Base-by-base conservation (phyloP, 2,329 filamentous ascomycete species). In the Colletotrichum phormii region DNA sequence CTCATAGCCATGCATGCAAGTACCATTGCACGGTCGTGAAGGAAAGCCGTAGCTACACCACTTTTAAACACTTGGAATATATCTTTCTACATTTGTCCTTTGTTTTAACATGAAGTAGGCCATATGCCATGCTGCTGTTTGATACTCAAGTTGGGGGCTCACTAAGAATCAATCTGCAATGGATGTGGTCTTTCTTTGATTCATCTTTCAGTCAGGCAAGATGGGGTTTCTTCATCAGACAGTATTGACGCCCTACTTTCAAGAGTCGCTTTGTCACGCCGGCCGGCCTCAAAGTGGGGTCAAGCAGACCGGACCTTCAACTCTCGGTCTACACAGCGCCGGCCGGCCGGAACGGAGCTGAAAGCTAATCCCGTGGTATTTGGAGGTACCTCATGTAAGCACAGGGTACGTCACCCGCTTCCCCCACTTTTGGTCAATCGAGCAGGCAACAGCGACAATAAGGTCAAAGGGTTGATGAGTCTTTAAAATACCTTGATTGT, bases 21-120 rank as follows among this genome's bases (percentile, higher is more conserved):
- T 1, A 6, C 0, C 1, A 42, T 42, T 2, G 6, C 2, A 18
- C 7, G 8, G 0, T n/a, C n/a, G n/a, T 15, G 15, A 3, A 18
- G 37, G 18, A 15, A 13, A 42, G 37, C 37, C 2, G 6, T 7
- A 6, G 0, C 5, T 15, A 42, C 6, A 18, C 18, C 37, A 42
- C 37, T 2, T 18, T 15, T 13, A 42, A 6, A 42, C 37, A 15
- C 15, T 42, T 3, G 0, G 2, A 42, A 4, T 5, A 42, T 42
- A 1, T 7, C 0, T 7, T 18, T 18, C 7, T 42, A 15, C 1
- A 15, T 7, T 42, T 7, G 15, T 42, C 2, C 13, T 42, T 4
- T 42, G 0, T 42, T 29, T 3, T 29, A 29, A 4, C 4, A 29
- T 29, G 26, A 29, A 5, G 26, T 29, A 29, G 26, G 26, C 4